These are phyloP conservation scores for Candida xiaguanensis DNA, from an alignment of 805 yeast species.

Conservation along the genomic window DNA sequence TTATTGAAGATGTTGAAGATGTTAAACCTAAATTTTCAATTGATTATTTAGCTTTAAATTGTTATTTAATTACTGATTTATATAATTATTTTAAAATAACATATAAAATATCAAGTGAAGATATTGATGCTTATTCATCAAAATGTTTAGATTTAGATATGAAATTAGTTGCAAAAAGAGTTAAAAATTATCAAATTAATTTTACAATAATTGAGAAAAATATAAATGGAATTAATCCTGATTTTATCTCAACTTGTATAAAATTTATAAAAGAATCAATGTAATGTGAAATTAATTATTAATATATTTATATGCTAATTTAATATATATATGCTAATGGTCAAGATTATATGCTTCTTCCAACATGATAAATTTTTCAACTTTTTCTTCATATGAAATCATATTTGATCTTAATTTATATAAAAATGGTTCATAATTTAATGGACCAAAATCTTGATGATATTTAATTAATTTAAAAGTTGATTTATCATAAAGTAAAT, in stretches of 20 bases:
- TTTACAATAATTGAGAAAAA: background rate
- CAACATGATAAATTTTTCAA: constrained; percentile 18
- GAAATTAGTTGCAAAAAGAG: constrained; percentile 2
- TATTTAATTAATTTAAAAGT: constrained; percentile 12
- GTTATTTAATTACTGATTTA: background rate
- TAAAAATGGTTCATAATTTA: constrained; percentile 27
- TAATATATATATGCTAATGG: constrained; percentile 3
- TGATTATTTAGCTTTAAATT: background rate
- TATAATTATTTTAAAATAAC: background rate
- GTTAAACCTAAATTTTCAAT: background rate
- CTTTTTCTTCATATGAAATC: constrained; percentile 25
- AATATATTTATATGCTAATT: background rate
- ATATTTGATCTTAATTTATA: constrained; percentile 18
- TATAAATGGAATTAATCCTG: background rate
- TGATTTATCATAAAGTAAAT: constrained; percentile 15
- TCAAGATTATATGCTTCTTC: constrained; percentile 11
- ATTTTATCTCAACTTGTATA: background rate
- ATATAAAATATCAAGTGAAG: constrained; percentile 5
- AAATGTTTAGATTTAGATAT: constrained; percentile 1
- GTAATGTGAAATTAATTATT: too few species aligned
- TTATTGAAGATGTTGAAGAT: constrained; percentile 3
- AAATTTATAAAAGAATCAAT: background rate
- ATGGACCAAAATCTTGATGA: constrained; percentile 27
- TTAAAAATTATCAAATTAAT: background rate
- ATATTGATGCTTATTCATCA: constrained; percentile 6